Conservation (phyloP, 345 rosid genomes). For the Eucalyptus guilfoylei region DNA sequence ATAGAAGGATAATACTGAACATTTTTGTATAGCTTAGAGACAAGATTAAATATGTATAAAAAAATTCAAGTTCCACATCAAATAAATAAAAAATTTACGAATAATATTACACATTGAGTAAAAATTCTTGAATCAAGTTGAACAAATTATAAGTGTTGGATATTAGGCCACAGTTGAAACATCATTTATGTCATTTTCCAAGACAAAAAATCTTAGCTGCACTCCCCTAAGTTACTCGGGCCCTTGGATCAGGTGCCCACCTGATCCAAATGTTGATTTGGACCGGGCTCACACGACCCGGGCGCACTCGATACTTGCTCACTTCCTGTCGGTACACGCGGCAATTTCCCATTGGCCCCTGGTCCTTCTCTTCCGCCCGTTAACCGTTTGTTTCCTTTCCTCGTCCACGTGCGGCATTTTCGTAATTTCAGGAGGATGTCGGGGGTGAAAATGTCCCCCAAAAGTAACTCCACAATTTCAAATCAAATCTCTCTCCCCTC, state of each 20-base stretch:
- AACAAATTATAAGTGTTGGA: no score
- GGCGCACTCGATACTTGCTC: not conserved
- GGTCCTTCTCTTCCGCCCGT: not conserved
- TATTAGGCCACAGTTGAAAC: accelerated
- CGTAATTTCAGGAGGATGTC: not conserved
- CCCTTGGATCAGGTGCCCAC: not conserved
- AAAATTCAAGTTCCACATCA: no score
- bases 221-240: not conserved
- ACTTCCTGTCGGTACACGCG: not conserved
- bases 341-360: not conserved
- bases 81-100: accelerated
- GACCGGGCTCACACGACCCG: not conserved
- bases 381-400: not conserved
- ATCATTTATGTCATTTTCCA: no score
- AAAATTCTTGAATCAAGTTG: accelerated
- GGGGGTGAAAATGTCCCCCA: not conserved
- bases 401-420: not conserved
- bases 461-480: not conserved
- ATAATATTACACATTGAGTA: accelerated
- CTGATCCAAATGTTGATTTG: not conserved
- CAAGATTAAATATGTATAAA: accelerated
- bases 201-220: not conserved
- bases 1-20: accelerated
- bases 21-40: accelerated
- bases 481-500: not conserved